Evolutionary conservation across 345 rosid genomes (phyloP).

Genomic region (Gossypium rotundifolium): DNA sequence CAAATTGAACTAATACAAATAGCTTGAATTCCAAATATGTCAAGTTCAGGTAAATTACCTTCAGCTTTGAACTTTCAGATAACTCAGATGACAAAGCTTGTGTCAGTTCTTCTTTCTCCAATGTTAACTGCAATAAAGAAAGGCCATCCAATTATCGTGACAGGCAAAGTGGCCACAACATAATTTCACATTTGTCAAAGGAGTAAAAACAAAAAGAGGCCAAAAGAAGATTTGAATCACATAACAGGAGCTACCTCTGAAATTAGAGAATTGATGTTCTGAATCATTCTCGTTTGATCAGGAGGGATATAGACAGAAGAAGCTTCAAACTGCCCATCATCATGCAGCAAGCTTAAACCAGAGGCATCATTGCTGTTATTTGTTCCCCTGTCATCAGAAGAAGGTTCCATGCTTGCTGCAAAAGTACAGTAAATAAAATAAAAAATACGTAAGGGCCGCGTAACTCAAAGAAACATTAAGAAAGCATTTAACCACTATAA

Average conservation of each 20-base stretch:
- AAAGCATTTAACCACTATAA: neutral
- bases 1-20: neutral
- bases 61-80: constrained; percentile 59
- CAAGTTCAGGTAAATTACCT: constrained; percentile 41
- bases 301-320: constrained; percentile 60
- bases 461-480: neutral
- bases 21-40: neutral
- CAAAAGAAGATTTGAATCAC: neutral
- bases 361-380: constrained; percentile 20
- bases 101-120: constrained; percentile 83
- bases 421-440: constrained; percentile 2
- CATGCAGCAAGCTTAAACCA: constrained; percentile 30
- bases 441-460: constrained; percentile 3
- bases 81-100: constrained; percentile 67
- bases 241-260: constrained; percentile 56
- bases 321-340: constrained; percentile 42
- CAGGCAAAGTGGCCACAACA: neutral
- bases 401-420: constrained; percentile 25
- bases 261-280: constrained; percentile 60
- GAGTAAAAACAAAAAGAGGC: constrained; percentile 3
- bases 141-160: constrained; percentile 5
- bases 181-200: neutral
- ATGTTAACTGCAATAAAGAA: constrained; percentile 53
- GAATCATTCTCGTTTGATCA: constrained; percentile 73
- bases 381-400: constrained; percentile 34